Base-by-base conservation (phyloP, 2,329 filamentous ascomycete genomes). In the Claviceps sp. region DNA sequence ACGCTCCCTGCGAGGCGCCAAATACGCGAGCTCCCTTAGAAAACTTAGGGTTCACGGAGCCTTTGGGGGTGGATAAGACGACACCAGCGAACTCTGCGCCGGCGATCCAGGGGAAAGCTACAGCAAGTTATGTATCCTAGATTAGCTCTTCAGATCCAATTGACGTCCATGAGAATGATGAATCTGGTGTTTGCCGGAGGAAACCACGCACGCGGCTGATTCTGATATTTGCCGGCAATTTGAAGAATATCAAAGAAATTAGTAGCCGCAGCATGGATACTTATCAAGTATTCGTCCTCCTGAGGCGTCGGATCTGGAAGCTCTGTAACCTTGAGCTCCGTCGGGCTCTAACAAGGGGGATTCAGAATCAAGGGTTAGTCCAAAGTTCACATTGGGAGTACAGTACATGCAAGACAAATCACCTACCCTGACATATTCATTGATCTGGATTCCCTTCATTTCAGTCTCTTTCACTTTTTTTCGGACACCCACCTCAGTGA, bases 181-280 rank as follows among this genome's bases (percentile, higher is more conserved):
- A n/a, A 5, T 43, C 13, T 22, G 45, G 29, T 20, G n/a, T 9
- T 42, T 42, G 22, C 37, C n/a, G 5, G 22, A 20, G 23, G 34
- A 34, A 48, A 38, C 16, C 3, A 55, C 71, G 34, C 66, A 79
- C 76, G 81, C 0, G 89, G 89, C 61, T 96, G 90, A 64, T 88
- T 78, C 65, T 97, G 91, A 70, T 97, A 97, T 78, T 94, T 95
- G 52, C 91, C 91, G 63, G 88, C 85, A 63, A 96, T 88, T 65
- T 97, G 91, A 51, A 97, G 80, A 53, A 95, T 85, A 66, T 97
- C 91, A 73, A 96, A 97, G 78, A 97, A 97, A 72, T 97, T 97
- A 61, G 88, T 87, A 20, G 88, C 91, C 0, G 86, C 79, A 46
- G 91, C 88, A 68, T 88, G 86, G 61, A 97, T 86, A 62, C 83